Base-by-base conservation (phyloP, 1,139 yeast genomes). In the Blastobotrys capitulatus region DNA sequence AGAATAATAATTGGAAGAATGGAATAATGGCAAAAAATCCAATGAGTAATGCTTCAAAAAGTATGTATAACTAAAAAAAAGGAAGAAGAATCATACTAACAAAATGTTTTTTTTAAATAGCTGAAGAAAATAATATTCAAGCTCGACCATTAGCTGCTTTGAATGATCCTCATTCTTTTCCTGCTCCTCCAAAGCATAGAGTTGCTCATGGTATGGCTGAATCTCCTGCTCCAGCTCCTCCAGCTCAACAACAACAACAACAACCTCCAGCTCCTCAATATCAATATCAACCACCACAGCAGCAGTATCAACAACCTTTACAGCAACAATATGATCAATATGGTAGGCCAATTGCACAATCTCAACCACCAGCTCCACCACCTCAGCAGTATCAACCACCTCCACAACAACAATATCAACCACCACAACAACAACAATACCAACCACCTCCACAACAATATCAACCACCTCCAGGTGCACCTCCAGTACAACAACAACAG, bases 121-220 rank as follows among this genome's bases (percentile, higher is more conserved):
- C 5, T 2, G 55, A 53, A 18, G 54, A 53, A 16, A 35, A 43
- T 1, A 39, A 38, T 10, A 48, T 57, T 25, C 44, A 22, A 25
- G 67, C 74, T 2, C 57, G 74, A 45, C 69, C 74, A 15, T 42
- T 69, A 42, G 50, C 61, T 1, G 55, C 70, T 1, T 58, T 71
- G 41, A 64, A 62, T 32, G 75, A 75, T 54, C 75, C 79, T 8
- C 57, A 60, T 4, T 51, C 65, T 12, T 72, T 79, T 51, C 82
- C 83, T 12, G 75, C 82, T 1, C 85, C 84, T 1, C 85, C 84
- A 0, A 57, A 69, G 70, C 63, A 65, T 48, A 48, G 70, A 51
- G 54, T 59, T 8, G 60, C 58, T 34, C 61, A 62, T 47, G 71
- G 75, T 3, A 73, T 68, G 7, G 70, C 71, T 45, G 54, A 49